Base-by-base conservation (phyloP, 2,329 filamentous ascomycete species). In the Cladobotryum protrusum region DNA sequence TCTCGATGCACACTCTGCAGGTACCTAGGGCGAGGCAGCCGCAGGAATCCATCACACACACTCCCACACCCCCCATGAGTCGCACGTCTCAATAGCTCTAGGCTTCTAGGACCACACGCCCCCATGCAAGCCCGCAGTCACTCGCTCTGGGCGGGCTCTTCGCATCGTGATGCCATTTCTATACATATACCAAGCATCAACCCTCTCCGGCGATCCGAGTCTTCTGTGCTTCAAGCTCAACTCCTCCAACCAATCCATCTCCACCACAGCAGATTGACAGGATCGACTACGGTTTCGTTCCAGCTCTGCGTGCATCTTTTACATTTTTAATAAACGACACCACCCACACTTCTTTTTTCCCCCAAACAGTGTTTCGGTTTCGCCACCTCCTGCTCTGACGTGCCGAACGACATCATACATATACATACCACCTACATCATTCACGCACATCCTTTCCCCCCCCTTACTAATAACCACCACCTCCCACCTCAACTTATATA, bases 381-480 rank as follows among this genome's bases (percentile, higher is more conserved):
- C 33, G 47, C 47, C 47, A 49, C 42, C 42, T 49, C 41, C 47
- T 48, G 40, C 47, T 36, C 15, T 13, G 35, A 17, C 18, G 36
- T 36, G 29, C 47, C 44, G 24, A 36, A 45, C 42, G 43, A 49
- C 48, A 50, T 50, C 48, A 50, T 50, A 50, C 48, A 50, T 39
- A 50, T 39, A 36, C 19, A 43, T 34, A 20, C 43, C 35, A 37
- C n/a, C n/a, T 17, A 18, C 35, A 45, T 34, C 24, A 45, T 42
- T 17, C 19, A 39, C 34, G 42, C 32, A 45, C 43, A 17, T 7
- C 13, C 43, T 4, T 14, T 14, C 24, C 11, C 24, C 11, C 11
- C 24, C 7, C 24, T 29, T 29, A 24, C 20, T 29, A 29, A 29
- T 29, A 29, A 29, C 4, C 24, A 29, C 6, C 24, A 29, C 24